Conservation (phyloP, 2,329 filamentous ascomycete genomes). For the Xylaria multiplex region DNA sequence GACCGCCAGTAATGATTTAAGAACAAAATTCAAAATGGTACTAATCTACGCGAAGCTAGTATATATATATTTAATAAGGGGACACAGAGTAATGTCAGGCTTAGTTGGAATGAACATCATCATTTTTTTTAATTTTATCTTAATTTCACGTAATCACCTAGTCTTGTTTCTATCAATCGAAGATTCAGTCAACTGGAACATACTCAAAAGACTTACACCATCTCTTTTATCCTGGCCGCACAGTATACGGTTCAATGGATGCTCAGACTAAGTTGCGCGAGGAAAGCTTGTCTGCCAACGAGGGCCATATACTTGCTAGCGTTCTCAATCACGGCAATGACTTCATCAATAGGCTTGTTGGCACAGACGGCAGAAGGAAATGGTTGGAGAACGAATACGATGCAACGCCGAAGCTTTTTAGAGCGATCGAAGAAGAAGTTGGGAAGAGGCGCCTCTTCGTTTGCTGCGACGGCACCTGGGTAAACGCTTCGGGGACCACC, state of each 20-base stretch:
- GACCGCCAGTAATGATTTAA: background rate
- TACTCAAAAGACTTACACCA: background rate
- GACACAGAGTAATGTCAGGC: background rate
- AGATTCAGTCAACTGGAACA: background rate
- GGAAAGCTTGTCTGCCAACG: slow-evolving; percentile 13
- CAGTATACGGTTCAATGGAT: slow-evolving; percentile 7
- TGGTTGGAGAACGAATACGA: background rate
- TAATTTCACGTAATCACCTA: background rate
- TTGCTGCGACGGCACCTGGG: slow-evolving; percentile 38
- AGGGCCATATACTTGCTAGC: slow-evolving; percentile 2
- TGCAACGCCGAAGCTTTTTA: slow-evolving; percentile 10
- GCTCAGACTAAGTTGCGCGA: background rate
- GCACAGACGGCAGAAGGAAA: background rate
- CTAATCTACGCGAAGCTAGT: background rate
- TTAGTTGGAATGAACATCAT: background rate
- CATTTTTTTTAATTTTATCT: too few relatives aligned
- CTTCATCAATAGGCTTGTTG: slow-evolving; percentile 11
- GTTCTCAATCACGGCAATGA: slow-evolving; percentile 22
- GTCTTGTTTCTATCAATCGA: background rate
- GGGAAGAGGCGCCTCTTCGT: slow-evolving; percentile 34
- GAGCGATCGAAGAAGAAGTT: slow-evolving; percentile 13
- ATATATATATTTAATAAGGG: slow-evolving; percentile 1
- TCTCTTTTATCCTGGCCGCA: too few relatives aligned
- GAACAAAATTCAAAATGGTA: background rate
- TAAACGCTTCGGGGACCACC: slow-evolving; percentile 30